Evolutionary conservation across 768 basidiomycete genomes (phyloP).

Genomic region (Lactarius quietus): DNA sequence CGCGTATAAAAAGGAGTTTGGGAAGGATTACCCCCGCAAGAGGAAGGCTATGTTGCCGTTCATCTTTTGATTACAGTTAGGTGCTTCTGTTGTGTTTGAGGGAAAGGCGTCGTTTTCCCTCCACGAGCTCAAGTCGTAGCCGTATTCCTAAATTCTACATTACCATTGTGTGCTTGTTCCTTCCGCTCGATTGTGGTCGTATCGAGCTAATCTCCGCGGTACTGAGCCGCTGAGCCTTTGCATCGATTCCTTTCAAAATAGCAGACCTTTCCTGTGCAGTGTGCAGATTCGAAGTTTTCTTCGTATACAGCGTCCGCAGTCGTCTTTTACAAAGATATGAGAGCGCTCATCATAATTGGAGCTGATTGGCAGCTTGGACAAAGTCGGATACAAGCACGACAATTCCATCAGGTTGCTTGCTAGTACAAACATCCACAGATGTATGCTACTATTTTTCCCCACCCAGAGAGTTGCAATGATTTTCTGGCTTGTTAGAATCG

Average conservation of each 20-base stretch:
- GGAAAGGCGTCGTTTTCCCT: not conserved
- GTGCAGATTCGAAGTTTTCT: no score
- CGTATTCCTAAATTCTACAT: not conserved
- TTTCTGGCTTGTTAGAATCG: no score
- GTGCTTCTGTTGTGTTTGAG: not conserved
- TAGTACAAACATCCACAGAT: no score
- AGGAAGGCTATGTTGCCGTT: constrained; percentile 83
- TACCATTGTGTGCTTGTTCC: not conserved
- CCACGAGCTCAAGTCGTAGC: not conserved
- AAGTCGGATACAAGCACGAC: no score
- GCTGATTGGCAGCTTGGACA: no score
- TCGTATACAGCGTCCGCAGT: not conserved
- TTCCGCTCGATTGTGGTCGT: not conserved
- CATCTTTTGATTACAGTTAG: constrained; percentile 41
- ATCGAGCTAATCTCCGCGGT: no score
- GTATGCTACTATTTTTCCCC: no score
- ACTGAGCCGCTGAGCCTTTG: no score
- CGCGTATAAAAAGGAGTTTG: constrained; percentile 91
- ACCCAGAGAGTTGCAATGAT: no score
- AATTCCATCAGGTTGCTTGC: no score
- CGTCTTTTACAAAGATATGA: not conserved
- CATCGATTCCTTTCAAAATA: no score
- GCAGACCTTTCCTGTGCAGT: no score
- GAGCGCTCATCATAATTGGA: not conserved
- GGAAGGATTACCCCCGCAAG: constrained; percentile 69